A percentile compares a stretch with the other conserved stretches of the same genome.
phyloP scores from a whole-genome alignment of 2,329 filamentous ascomycete species.

The Verticillium longisporum region DNA sequence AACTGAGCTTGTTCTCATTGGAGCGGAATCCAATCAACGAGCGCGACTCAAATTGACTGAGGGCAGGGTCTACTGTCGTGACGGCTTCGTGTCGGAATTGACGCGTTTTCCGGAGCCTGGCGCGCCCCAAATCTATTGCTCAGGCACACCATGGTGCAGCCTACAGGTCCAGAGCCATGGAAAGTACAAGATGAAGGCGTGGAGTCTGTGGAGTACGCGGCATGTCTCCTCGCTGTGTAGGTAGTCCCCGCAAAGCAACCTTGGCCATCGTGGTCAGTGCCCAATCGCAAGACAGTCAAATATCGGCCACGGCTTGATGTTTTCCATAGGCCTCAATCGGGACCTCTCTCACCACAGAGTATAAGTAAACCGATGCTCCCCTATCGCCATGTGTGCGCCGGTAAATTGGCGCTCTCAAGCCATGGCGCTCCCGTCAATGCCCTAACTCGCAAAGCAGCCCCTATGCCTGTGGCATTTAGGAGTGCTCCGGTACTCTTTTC shows the following conservation, averaged over 20 bases:
- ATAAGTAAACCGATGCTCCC: too few relatives aligned
- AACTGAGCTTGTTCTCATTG: not conserved
- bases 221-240: too few relatives aligned
- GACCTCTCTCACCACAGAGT: too few relatives aligned
- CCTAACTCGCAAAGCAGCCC: too few relatives aligned
- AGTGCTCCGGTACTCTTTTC: too few relatives aligned
- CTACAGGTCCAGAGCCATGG: not conserved
- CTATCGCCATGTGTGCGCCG: too few relatives aligned
- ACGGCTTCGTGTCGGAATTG: not conserved
- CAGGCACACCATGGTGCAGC: not conserved
- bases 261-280: not conserved
- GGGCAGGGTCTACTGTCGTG: not conserved
- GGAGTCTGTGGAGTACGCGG: not conserved
- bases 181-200: not conserved
- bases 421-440: too few relatives aligned
- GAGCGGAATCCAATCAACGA: not conserved
- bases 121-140: not conserved
- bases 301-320: too few relatives aligned
- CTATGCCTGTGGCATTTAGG: too few relatives aligned
- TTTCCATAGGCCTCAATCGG: too few relatives aligned
- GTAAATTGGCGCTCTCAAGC: too few relatives aligned
- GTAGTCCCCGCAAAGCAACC: not conserved
- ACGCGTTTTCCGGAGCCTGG: not conserved
- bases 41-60: not conserved
- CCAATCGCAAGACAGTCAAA: not conserved